Conservation (phyloP, 257 asterid genomes). For the Scutellaria galericulata region DNA sequence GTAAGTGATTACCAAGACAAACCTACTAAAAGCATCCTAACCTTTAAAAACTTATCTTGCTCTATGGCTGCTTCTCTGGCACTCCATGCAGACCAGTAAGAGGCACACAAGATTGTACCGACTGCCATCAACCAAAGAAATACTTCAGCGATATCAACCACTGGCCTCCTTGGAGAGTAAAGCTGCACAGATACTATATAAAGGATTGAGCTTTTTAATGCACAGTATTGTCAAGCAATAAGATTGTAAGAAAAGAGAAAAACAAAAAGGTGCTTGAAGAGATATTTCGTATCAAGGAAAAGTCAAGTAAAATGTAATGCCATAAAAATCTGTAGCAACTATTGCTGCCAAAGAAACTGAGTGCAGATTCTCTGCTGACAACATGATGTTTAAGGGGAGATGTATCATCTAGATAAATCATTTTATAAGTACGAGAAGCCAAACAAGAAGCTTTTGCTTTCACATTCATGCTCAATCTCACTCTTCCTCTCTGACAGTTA, state of each 20-base stretch:
- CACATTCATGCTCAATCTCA: background rate
- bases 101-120: constrained; percentile 84
- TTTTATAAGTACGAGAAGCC: background rate
- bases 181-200: constrained; percentile 70
- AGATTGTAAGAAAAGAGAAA: background rate
- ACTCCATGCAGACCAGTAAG: constrained; percentile 97
- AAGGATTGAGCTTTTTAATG: constrained; percentile 29
- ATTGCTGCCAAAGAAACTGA: background rate
- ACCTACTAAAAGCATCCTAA: constrained; percentile 27
- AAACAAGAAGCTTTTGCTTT: background rate
- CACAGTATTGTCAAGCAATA: constrained; percentile 13
- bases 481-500: background rate
- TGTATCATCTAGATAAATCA: background rate
- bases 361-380: background rate
- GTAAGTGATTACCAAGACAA: constrained; percentile 8
- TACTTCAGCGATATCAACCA: constrained; percentile 90
- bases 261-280: background rate
- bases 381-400: background rate
- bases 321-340: background rate
- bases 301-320: background rate
- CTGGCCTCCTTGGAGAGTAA: constrained; percentile 86
- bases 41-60: constrained; percentile 83
- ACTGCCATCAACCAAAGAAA: constrained; percentile 96
- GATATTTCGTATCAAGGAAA: background rate
- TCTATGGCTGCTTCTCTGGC: constrained; percentile 79